Evolutionary conservation across 2,329 filamentous ascomycete species (phyloP).

Genomic region (Pseudogymnoascus sp.): DNA sequence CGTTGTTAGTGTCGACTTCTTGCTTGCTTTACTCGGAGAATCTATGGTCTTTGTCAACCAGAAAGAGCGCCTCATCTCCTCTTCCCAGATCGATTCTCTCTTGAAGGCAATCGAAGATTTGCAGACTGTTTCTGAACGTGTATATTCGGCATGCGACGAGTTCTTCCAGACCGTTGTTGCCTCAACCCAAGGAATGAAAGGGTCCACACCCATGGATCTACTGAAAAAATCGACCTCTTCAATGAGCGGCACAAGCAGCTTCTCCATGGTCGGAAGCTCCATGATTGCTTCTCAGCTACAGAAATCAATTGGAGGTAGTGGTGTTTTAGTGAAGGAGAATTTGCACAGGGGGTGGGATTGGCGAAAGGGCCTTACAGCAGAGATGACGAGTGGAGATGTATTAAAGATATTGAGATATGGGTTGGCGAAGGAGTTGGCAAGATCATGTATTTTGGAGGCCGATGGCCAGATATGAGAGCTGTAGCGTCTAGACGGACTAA

Average conservation of each 20-base stretch:
- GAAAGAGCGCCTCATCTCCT: slow-evolving; percentile 50
- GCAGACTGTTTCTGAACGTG: slow-evolving; percentile 62
- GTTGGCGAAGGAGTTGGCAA: slow-evolving; percentile 64
- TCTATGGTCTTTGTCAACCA: slow-evolving; percentile 66
- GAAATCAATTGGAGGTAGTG: slow-evolving; percentile 49
- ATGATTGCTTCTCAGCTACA: slow-evolving; percentile 57
- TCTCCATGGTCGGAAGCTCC: slow-evolving; percentile 58
- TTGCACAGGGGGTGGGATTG: slow-evolving; percentile 65
- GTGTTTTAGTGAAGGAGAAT: slow-evolving; percentile 37
- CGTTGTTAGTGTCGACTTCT: slow-evolving; percentile 79
- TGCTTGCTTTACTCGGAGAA: slow-evolving; percentile 78
- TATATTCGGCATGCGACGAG: slow-evolving; percentile 67
- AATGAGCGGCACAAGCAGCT: slow-evolving; percentile 50
- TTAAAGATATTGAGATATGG: slow-evolving; percentile 62
- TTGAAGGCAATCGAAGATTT: slow-evolving; percentile 74
- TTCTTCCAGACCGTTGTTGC: slow-evolving; percentile 68
- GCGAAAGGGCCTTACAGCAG: slow-evolving; percentile 47
- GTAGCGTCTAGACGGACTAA: background rate
- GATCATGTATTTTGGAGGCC: slow-evolving; percentile 58
- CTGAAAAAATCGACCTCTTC: slow-evolving; percentile 53
- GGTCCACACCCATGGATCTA: slow-evolving; percentile 55
- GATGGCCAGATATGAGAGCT: slow-evolving; percentile 32
- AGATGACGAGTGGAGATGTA: slow-evolving; percentile 58
- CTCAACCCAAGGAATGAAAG: slow-evolving; percentile 55
- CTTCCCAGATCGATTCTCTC: slow-evolving; percentile 64